Conservation (phyloP, 2,329 filamentous ascomycete species). For the Periconia sp. region DNA sequence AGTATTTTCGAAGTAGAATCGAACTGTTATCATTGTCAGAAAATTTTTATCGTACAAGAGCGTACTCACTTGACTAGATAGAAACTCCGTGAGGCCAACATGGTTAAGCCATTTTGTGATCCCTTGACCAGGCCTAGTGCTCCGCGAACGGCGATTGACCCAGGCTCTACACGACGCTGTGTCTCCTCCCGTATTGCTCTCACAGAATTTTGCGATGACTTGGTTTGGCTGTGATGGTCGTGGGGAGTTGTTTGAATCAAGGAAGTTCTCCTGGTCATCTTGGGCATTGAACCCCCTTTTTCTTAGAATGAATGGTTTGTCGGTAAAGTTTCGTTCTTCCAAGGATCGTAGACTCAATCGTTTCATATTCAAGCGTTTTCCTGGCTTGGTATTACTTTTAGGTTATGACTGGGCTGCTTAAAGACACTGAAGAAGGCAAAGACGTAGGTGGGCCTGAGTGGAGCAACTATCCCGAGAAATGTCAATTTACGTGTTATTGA, state of each 20-base stretch:
- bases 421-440: no score
- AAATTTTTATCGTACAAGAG: neutral
- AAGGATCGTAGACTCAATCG: neutral
- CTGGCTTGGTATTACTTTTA: neutral
- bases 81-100: neutral
- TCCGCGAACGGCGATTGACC: neutral
- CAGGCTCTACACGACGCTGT: neutral
- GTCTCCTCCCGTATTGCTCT: no score
- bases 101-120: neutral
- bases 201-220: neutral
- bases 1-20: neutral
- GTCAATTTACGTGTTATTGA: no score
- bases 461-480: no score
- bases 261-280: neutral
- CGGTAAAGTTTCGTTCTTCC: neutral
- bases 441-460: no score
- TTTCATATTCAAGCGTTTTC: neutral
- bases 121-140: neutral
- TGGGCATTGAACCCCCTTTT: neutral
- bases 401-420: no score
- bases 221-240: neutral
- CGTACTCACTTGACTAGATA: neutral
- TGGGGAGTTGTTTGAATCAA: neutral
- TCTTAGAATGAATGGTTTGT: neutral
- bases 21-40: neutral